Conservation (phyloP, 2,329 filamentous ascomycete genomes). For the Simplicillium sp. region DNA sequence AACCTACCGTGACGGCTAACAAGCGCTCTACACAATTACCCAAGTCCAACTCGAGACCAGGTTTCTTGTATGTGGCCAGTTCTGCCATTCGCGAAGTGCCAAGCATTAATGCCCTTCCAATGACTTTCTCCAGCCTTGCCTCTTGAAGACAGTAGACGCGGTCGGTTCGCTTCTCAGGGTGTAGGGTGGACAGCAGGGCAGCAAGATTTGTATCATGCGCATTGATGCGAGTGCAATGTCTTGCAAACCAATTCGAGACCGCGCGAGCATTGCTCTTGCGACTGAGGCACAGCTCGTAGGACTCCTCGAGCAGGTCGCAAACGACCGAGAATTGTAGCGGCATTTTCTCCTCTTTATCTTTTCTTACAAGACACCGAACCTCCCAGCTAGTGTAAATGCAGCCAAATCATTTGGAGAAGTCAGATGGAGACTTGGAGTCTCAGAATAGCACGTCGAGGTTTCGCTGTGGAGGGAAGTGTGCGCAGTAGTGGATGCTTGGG, state of each 20-base stretch:
- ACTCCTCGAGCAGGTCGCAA: conserved; percentile 62
- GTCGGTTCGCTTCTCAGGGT: conserved; percentile 69
- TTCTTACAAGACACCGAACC: background rate
- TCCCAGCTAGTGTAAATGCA: too few relatives aligned
- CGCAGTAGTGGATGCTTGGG: too few relatives aligned
- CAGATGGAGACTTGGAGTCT: too few relatives aligned
- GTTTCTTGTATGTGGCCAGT: conserved; percentile 51
- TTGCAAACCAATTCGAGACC: conserved; percentile 59
- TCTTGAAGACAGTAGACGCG: conserved; percentile 66
- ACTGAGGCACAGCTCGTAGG: conserved; percentile 38
- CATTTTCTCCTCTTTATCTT: conserved; percentile 3
- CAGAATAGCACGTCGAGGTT: too few relatives aligned
- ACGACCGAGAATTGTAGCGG: conserved; percentile 59
- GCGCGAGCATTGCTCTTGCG: conserved; percentile 22
- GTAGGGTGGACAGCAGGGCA: conserved; percentile 64
- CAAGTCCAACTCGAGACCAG: conserved; percentile 54
- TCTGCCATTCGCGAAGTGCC: conserved; percentile 50
- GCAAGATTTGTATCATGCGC: conserved; percentile 44
- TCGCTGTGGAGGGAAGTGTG: too few relatives aligned
- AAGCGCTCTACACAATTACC: conserved; percentile 61
- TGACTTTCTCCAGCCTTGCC: conserved; percentile 51
- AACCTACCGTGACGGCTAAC: conserved; percentile 47
- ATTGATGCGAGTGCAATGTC: conserved; percentile 50
- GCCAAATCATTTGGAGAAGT: too few relatives aligned
- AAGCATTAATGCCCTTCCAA: conserved; percentile 58